Conservation (phyloP, 23 red algal genomes). For the Gracilaria gracilis region DNA sequence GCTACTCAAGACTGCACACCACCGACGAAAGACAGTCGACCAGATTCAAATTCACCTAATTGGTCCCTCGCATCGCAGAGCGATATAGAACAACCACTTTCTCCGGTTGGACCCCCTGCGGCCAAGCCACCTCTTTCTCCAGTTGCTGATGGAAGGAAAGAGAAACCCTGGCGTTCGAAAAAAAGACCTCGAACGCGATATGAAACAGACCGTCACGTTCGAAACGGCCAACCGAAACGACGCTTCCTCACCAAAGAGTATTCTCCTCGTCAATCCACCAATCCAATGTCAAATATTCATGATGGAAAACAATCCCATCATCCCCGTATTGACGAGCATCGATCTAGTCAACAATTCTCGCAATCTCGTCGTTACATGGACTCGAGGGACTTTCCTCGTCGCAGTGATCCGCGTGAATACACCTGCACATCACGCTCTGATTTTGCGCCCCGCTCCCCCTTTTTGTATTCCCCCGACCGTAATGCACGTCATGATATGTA, state of each 20-base stretch:
- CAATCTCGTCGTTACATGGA: not conserved
- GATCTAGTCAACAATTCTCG: not conserved
- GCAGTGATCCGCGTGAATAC: not conserved
- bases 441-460: not conserved
- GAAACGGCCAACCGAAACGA: not conserved
- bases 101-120: not conserved
- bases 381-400: not conserved
- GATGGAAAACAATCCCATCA: not conserved
- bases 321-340: not conserved
- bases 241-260: not conserved
- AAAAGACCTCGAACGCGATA: not conserved
- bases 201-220: not conserved
- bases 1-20: slow-evolving; percentile 11
- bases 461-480: not conserved
- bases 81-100: not conserved
- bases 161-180: not conserved
- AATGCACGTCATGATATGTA: not conserved
- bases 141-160: not conserved
- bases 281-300: not conserved
- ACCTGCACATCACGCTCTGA: slow-evolving; percentile 3
- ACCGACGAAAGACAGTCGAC: slow-evolving; percentile 5
- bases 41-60: slow-evolving; percentile 22
- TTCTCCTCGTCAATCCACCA: not conserved
- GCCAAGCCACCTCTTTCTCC: not conserved
- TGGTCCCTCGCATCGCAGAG: slow-evolving; percentile 23